phyloP scores from a whole-genome alignment of 176 grass and related monocot genomes.

The Carex myosuroides region DNA sequence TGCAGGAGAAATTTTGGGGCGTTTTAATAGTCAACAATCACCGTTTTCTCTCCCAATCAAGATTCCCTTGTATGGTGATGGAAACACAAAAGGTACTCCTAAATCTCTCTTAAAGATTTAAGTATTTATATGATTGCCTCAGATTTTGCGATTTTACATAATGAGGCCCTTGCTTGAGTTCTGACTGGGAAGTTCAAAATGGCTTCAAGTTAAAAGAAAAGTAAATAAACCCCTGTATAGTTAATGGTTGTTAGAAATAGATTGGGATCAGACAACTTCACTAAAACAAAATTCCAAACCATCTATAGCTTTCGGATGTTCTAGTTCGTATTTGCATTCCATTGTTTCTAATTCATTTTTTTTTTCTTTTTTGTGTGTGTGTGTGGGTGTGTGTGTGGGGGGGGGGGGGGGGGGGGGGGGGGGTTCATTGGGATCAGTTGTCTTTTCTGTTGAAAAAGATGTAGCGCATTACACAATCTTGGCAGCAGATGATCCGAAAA shows the following conservation, averaged over 20 bases:
- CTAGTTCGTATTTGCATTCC: too few species aligned
- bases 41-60: neutral
- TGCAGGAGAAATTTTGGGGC: conserved; percentile 14
- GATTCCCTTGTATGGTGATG: conserved; percentile 22
- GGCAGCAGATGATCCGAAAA: conserved; percentile 24
- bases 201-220: neutral
- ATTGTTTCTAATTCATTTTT: too few species aligned
- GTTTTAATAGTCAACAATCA: neutral
- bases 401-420: too few species aligned
- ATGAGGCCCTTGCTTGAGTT: neutral
- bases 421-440: neutral
- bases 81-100: conserved; percentile 24
- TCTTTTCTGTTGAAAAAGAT: conserved; percentile 10
- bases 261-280: neutral
- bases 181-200: neutral
- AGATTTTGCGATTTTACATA: neutral
- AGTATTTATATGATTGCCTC: neutral
- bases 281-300: too few species aligned
- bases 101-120: neutral
- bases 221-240: too few species aligned
- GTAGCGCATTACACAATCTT: conserved; percentile 16
- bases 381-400: too few species aligned
- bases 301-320: too few species aligned
- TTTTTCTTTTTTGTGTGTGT: too few species aligned
- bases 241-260: neutral